phyloP scores from a whole-genome alignment of 768 basidiomycete genomes.

The Suillus brevipes region DNA sequence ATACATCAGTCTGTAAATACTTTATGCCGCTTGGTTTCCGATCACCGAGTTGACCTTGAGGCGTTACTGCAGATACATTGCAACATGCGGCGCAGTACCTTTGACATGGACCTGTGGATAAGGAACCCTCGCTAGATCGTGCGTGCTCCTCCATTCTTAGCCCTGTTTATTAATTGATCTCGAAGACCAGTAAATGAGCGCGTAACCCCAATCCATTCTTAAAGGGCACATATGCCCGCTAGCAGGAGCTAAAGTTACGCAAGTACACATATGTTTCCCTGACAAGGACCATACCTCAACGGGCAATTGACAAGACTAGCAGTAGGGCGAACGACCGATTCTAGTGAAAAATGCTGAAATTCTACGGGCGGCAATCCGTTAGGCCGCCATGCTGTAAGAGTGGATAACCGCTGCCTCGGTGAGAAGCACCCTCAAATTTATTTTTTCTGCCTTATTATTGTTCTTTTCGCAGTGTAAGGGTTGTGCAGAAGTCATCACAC shows the following conservation, averaged over 20 bases:
- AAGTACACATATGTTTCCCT: neutral
- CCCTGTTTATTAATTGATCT: neutral
- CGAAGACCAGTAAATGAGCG: neutral
- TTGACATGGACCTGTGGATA: neutral
- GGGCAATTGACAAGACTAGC: neutral
- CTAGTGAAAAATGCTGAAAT: neutral
- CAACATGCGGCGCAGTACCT: neutral
- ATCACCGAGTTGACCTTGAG: neutral
- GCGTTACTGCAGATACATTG: neutral
- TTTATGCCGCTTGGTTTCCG: neutral
- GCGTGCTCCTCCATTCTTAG: neutral
- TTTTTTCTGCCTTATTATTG: neutral
- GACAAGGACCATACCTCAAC: neutral
- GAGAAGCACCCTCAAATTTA: neutral
- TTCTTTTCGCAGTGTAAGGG: neutral
- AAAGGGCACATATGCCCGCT: neutral
- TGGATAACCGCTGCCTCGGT: neutral
- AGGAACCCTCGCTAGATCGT: neutral
- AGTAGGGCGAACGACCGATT: neutral
- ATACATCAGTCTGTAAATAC: neutral
- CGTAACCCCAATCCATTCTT: neutral
- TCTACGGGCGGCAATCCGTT: neutral
- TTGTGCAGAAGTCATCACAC: neutral
- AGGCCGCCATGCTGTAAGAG: neutral
- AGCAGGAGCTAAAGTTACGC: neutral